Evolutionary conservation across 176 grass and related monocot species (phyloP), one percentile per base, ranked within the genome.

Genomic region (Phoenix dactylifera): DNA sequence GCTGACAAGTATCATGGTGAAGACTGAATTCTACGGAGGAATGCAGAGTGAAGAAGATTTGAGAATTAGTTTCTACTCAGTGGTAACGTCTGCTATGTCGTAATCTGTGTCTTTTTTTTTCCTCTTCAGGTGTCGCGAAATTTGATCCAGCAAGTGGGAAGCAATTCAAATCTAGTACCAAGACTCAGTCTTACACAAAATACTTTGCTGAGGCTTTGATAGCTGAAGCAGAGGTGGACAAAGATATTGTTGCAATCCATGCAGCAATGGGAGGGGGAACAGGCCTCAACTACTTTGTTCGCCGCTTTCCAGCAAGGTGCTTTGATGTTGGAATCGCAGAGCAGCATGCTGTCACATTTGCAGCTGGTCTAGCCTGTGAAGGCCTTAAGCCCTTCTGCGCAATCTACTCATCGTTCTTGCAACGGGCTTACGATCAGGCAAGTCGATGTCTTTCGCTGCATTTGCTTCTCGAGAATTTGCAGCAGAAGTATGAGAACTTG

Each of bases 261-360:
- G 93, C 93, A 0, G 93, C 93, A 44, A 98, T 98, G 93, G 93
- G 93, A 3, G 93, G 93, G 50, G 93, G 93, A 71, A 98, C 93
- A 9, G 93, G 93, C 16, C 87, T 98, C 25, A 98, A 98, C 69
- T 83, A 98, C 73, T 98, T 98, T 72, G 84, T 86, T 29, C 93
- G 93, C 29, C 93, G 87, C 25, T 98, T 98, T 84, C 93, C 93
- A 4, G 79, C 57, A 39, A 72, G 87, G 19, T 98, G 93, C 70
- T 98, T 98, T 32, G 93, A 98, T 67, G 93, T 98, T 4, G 93
- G 93, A 24, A 98, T 98, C 64, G 93, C 93, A 5, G 93, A 98
- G 78, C 93, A 98, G 72, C 93, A 98, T 71, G 93, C 87, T 24
- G 93, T 98, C 3, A 98, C 93, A 32, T 98, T 98, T 73, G 93